Evolutionary conservation across 192 early-diverging fungal genomes (phyloP).

Genomic region (Backusella liffmaniae): DNA sequence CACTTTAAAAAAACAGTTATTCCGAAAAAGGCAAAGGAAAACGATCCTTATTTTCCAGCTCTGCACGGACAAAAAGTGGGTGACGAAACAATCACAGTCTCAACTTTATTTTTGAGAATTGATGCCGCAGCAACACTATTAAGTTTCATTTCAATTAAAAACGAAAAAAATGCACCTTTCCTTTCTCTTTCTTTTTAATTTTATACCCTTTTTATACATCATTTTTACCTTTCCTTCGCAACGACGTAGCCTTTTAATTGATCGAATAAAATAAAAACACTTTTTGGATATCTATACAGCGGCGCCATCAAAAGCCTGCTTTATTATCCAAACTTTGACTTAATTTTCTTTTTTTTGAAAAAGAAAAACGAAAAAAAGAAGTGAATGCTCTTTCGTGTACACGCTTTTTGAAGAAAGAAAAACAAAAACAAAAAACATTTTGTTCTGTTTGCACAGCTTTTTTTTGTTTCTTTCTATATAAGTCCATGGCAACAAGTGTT

Average conservation of each 20-base stretch:
- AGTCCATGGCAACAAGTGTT: not conserved
- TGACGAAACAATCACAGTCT: constrained; percentile 4
- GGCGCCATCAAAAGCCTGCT: constrained; percentile 3
- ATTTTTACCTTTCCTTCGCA: not conserved
- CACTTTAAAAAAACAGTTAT: not conserved
- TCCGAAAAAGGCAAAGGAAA: not conserved
- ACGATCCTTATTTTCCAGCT: not conserved
- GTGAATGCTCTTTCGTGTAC: not conserved
- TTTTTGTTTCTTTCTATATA: not conserved
- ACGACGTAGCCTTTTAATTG: not conserved
- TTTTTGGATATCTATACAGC: not conserved
- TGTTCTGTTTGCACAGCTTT: not conserved
- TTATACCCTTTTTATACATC: not conserved
- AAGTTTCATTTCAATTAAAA: not conserved
- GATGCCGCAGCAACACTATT: not conserved
- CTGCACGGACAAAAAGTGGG: not conserved
- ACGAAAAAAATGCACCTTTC: not conserved
- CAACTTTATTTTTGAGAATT: not conserved
- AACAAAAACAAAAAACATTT: not conserved
- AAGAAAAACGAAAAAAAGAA: not conserved
- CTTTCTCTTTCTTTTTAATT: not conserved
- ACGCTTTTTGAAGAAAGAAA: not conserved
- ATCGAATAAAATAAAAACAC: constrained; percentile 4
- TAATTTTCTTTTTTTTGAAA: not conserved
- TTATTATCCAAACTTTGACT: constrained; percentile 1